Evolutionary conservation across 2,329 filamentous ascomycete species (phyloP).

Genomic region (Penicillium sp.): DNA sequence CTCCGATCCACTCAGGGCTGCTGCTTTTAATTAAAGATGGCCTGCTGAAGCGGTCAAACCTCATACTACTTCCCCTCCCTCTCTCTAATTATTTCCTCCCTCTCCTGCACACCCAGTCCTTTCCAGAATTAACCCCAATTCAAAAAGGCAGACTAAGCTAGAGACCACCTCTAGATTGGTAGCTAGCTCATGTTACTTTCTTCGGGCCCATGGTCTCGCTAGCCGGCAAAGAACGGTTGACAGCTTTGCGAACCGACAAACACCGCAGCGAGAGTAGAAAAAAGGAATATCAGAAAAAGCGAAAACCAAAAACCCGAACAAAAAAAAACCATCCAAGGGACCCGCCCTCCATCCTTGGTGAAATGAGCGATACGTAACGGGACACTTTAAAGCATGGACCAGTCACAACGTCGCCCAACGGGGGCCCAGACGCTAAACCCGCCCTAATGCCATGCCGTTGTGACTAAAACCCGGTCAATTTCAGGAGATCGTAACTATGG

Average conservation of each 20-base stretch:
- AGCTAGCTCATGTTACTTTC: too few relatives aligned
- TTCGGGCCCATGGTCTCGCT: too few relatives aligned
- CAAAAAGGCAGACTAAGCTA: background rate
- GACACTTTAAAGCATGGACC: constrained; percentile 22
- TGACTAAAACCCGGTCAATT: constrained; percentile 16
- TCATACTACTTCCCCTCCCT: too few relatives aligned
- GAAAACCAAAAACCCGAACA: background rate
- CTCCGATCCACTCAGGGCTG: constrained; percentile 16
- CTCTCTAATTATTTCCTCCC: too few relatives aligned
- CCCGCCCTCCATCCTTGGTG: constrained; percentile 24
- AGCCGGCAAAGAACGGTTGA: too few relatives aligned
- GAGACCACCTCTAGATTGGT: too few relatives aligned
- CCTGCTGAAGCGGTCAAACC: constrained; percentile 17
- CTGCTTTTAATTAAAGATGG: constrained; percentile 21
- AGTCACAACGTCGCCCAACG: constrained; percentile 13
- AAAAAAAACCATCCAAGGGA: constrained; percentile 1
- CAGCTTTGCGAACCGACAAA: too few relatives aligned
- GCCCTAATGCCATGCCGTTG: constrained; percentile 24
- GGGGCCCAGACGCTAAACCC: constrained; percentile 21
- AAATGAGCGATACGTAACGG: constrained; percentile 23
- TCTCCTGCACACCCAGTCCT: too few relatives aligned
- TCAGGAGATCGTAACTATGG: constrained; percentile 19
- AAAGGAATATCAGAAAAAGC: background rate
- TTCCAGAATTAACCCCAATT: too few relatives aligned
- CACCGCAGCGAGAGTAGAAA: background rate